These are phyloP conservation scores for Potentilla sterilis DNA, from an alignment of 306 rosid species.

Conservation along the genomic window DNA sequence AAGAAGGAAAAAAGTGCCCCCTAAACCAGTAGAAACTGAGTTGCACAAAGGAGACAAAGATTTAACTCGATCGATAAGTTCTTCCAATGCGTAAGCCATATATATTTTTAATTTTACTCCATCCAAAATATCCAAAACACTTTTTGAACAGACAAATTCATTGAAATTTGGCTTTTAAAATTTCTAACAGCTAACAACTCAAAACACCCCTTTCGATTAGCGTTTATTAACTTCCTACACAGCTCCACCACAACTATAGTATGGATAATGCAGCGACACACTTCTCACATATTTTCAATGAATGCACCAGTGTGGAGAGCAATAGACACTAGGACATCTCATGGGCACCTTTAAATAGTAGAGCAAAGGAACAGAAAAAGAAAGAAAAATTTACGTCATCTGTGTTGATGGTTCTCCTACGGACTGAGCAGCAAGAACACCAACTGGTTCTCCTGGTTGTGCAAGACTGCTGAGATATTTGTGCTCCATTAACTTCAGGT, in stretches of 20 bases:
- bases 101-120: background rate
- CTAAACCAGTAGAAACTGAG: background rate
- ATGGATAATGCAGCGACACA: background rate
- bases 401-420: conserved; percentile 97
- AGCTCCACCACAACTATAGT: background rate
- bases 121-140: background rate
- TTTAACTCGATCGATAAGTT: background rate
- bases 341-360: background rate
- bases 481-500: conserved; percentile 77
- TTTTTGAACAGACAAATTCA: background rate
- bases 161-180: background rate
- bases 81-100: background rate
- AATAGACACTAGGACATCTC: background rate
- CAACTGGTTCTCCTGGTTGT: conserved; percentile 96
- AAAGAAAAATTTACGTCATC: conserved; percentile 68
- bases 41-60: background rate
- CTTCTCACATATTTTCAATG: background rate
- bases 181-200: background rate
- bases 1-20: background rate
- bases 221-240: background rate
- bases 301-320: background rate
- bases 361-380: background rate
- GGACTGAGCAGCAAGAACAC: conserved; percentile 92
- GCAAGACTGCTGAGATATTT: conserved; percentile 84
- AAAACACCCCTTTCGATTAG: background rate